phyloP scores from a whole-genome alignment of 2,329 filamentous ascomycete species.

The Aspergillus pseudoterreus region DNA sequence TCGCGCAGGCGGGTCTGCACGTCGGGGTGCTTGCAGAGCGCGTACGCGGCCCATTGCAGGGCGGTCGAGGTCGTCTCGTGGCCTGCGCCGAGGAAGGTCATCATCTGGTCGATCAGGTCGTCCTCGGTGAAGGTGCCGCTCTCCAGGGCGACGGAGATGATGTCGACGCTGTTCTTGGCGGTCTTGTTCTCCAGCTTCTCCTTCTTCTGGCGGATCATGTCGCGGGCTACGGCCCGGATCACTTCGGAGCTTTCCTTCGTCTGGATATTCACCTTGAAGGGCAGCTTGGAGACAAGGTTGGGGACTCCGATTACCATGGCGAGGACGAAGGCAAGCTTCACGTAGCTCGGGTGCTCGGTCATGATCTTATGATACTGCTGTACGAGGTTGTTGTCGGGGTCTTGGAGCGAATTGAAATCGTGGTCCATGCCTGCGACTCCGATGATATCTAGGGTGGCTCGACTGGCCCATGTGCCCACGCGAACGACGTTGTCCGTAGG shows the following conservation, averaged over 20 bases:
- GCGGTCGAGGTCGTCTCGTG: slow-evolving; percentile 76
- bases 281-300: slow-evolving; percentile 60
- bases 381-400: slow-evolving; percentile 59
- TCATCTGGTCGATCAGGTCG: slow-evolving; percentile 80
- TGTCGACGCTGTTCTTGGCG: slow-evolving; percentile 56
- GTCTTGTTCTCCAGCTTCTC: slow-evolving; percentile 39
- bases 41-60: slow-evolving; percentile 71
- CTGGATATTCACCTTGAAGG: slow-evolving; percentile 67
- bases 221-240: slow-evolving; percentile 63
- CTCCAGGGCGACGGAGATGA: slow-evolving; percentile 74
- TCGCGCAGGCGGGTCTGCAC: slow-evolving; percentile 64
- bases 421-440: slow-evolving; percentile 67
- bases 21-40: slow-evolving; percentile 62
- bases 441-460: slow-evolving; percentile 72
- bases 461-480: slow-evolving; percentile 60
- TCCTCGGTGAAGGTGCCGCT: slow-evolving; percentile 74
- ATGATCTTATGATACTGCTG: slow-evolving; percentile 28
- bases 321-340: slow-evolving; percentile 54
- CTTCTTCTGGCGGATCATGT: slow-evolving; percentile 70
- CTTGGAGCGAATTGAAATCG: slow-evolving; percentile 64
- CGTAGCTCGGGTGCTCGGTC: slow-evolving; percentile 9
- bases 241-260: slow-evolving; percentile 53
- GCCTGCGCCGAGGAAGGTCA: slow-evolving; percentile 82
- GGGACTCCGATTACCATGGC: slow-evolving; percentile 58
- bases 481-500: slow-evolving; percentile 49